Percentiles rank a stretch among this genome's conserved stretches.
These are phyloP conservation scores for Pyrenochaeta sp. DNA, from an alignment of 2,329 filamentous ascomycete genomes.

Conservation along the genomic window DNA sequence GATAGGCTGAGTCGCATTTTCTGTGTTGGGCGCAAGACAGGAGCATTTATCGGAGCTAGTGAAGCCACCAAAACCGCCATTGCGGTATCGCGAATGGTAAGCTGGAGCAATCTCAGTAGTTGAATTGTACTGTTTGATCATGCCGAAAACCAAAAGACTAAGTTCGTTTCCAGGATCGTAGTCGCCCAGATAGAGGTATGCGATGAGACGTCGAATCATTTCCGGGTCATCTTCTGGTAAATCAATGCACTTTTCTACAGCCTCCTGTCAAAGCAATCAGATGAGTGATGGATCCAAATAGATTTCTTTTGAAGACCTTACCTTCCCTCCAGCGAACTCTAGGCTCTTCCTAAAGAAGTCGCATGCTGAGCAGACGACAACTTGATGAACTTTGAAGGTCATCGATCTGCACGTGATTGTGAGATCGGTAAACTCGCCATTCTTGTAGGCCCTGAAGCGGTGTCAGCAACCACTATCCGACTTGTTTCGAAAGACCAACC, in stretches of 20 bases:
- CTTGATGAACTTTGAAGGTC: conserved; percentile 21
- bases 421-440: conserved; percentile 25
- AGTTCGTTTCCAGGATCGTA: conserved; percentile 20
- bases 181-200: conserved; percentile 27
- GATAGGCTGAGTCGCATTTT: conserved; percentile 1
- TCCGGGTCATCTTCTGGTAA: conserved; percentile 28
- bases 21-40: conserved; percentile 10
- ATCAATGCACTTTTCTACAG: conserved; percentile 14
- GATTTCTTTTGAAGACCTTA: no score
- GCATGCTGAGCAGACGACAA: conserved; percentile 19
- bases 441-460: conserved; percentile 12
- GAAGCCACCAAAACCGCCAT: not conserved
- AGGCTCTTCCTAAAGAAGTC: conserved; percentile 25
- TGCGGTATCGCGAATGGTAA: conserved; percentile 6
- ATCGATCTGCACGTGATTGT: conserved; percentile 24
- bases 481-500: not conserved
- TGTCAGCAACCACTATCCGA: not conserved
- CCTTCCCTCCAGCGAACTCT: conserved; percentile 12
- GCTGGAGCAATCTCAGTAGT: not conserved
- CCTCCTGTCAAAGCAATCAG: conserved; percentile 2
- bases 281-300: no score
- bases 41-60: conserved; percentile 6
- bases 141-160: not conserved
- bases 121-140: conserved; percentile 6
- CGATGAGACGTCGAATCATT: conserved; percentile 26